Percentiles rank a stretch among this genome's conserved stretches.
phyloP scores from a whole-genome alignment of 2,329 filamentous ascomycete genomes.

The Harringtonia aguacate region DNA sequence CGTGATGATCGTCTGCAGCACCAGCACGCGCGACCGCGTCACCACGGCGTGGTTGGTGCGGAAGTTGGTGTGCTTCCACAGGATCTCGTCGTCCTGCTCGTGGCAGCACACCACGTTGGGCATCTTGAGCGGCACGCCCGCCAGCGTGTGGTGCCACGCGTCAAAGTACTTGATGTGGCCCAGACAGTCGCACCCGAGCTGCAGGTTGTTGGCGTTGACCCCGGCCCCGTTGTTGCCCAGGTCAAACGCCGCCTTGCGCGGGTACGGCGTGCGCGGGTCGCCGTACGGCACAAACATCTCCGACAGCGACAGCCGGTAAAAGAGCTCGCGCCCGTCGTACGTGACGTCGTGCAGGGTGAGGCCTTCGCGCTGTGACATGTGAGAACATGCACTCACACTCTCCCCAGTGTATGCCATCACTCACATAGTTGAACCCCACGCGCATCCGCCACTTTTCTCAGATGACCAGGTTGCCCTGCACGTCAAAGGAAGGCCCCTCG shows the following conservation, averaged over 20 bases:
- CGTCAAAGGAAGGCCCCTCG: conserved; percentile 26
- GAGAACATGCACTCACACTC: neutral
- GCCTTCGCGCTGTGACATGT: neutral
- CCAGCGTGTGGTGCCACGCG: conserved; percentile 38
- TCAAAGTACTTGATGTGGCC: conserved; percentile 55
- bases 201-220: conserved; percentile 55
- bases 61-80: conserved; percentile 39
- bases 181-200: conserved; percentile 55
- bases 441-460: conserved; percentile 64
- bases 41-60: neutral
- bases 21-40: neutral
- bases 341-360: conserved; percentile 59
- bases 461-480: conserved; percentile 37
- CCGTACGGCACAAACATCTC: conserved; percentile 60
- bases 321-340: conserved; percentile 52
- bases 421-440: conserved; percentile 59
- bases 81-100: conserved; percentile 58
- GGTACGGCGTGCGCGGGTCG: conserved; percentile 54
- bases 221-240: conserved; percentile 61
- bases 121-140: conserved; percentile 29
- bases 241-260: conserved; percentile 62
- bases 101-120: conserved; percentile 54
- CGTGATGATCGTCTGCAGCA: conserved; percentile 55
- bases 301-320: conserved; percentile 56
- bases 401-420: too few relatives aligned